Evolutionary conservation across 192 early-diverging fungal species (phyloP), one percentile per base, ranked within the genome.

Genomic region (Coemansia sp.): DNA sequence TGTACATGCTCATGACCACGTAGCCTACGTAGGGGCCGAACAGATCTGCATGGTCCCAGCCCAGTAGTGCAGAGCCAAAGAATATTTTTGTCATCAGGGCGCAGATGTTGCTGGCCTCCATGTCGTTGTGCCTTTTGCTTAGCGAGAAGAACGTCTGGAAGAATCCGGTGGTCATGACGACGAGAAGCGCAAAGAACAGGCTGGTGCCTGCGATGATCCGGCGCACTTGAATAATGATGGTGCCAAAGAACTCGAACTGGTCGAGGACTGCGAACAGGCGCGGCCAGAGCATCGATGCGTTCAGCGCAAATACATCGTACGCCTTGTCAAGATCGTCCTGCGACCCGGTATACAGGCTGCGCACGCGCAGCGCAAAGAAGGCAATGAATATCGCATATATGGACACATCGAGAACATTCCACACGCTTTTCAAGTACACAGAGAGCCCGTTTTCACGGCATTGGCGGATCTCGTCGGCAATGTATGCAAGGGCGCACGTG

Each of bases 191-290:
- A 71, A 77, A 70, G 46, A 77, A 77, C 61, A 77, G 35, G 21
- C 74, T 71, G 46, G 74, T 77, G 5, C 68, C 68, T 0, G 68
- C 59, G 35, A 77, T 70, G 20, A 77, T 77, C 37, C 69, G 52
- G 2, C 69, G 68, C 15, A 77, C 68, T 57, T 77, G 74, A 3
- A 77, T 77, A 26, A 77, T 77, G 23, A 77, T 67, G 4, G 74
- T 77, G 26, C 74, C 74, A 46, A 64, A 77, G 43, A 77, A 77
- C 61, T 77, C 74, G 46, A 63, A 71, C 64, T 77, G 74, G 26
- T 77, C 74, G 0, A 77, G 64, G 4, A 77, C 74, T 0, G 74
- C 63, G 59, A 77, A 77, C 16, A 77, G 40, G 10, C 74, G 48
- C 18, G 74, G 74, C 74, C 74, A 77, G 28, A 77, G 65, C 69